phyloP scores from a whole-genome alignment of 2,329 filamentous ascomycete genomes.

The Talaromyces sp. region DNA sequence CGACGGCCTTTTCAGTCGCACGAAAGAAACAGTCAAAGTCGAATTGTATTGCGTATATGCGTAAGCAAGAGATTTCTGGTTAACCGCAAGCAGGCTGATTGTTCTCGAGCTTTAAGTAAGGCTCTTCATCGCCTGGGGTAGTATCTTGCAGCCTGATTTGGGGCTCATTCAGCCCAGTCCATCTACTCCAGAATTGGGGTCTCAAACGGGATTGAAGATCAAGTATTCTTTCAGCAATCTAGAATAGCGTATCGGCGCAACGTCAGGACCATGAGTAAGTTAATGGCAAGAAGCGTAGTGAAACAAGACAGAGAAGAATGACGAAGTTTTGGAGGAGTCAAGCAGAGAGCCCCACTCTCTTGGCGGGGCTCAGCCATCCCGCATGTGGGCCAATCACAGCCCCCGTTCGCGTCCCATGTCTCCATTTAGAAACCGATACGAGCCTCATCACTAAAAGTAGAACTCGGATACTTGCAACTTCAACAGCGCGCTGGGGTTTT shows the following conservation, averaged over 20 bases:
- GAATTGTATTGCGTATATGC: background rate
- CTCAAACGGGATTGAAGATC: background rate
- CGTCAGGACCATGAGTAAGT: too few relatives aligned
- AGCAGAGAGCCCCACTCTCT: background rate
- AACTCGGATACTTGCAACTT: too few relatives aligned
- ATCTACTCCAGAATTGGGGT: slow-evolving; percentile 1
- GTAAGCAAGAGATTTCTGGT: too few relatives aligned
- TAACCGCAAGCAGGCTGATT: background rate
- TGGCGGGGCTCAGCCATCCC: slow-evolving; percentile 1
- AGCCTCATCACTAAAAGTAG: too few relatives aligned
- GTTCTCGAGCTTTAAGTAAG: background rate
- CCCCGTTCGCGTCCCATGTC: background rate
- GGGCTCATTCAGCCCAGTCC: background rate
- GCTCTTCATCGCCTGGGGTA: background rate
- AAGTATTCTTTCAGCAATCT: background rate
- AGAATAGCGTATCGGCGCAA: background rate
- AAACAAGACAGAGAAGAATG: background rate
- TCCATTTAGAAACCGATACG: background rate
- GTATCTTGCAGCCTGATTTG: slow-evolving; percentile 3
- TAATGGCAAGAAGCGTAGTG: too few relatives aligned
- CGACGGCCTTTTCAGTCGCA: slow-evolving; percentile 7
- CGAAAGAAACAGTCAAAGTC: background rate
- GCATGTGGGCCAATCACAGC: background rate
- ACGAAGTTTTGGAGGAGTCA: slow-evolving; percentile 1
- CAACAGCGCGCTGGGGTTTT: too few relatives aligned